These are phyloP conservation scores for Malus fusca DNA, from an alignment of 306 rosid genomes.

Conservation along the genomic window DNA sequence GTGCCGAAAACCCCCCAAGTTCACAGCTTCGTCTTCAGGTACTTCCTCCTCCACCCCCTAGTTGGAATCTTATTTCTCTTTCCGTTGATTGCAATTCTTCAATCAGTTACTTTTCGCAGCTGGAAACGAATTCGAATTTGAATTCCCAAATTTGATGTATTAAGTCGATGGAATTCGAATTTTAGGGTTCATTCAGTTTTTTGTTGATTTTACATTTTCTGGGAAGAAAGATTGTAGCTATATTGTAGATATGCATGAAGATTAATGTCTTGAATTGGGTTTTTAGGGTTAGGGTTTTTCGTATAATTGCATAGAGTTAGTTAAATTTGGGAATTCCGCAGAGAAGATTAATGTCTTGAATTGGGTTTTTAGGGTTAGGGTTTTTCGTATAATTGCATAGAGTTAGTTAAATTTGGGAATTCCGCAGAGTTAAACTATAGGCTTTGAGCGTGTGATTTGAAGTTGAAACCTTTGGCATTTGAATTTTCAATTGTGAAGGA, in stretches of 20 bases:
- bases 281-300: neutral
- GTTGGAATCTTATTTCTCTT: neutral
- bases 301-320: neutral
- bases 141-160: neutral
- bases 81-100: neutral
- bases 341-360: neutral
- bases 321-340: neutral
- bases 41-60: neutral
- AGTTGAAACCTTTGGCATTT: neutral
- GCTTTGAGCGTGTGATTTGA: neutral
- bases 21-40: neutral
- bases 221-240: neutral
- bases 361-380: neutral
- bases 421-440: neutral
- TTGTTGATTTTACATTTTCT: neutral
- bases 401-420: neutral
- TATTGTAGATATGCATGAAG: neutral
- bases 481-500: neutral
- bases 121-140: neutral
- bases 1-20: neutral
- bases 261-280: neutral
- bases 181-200: neutral
- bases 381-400: neutral
- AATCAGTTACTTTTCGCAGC: neutral
- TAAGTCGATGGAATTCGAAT: neutral